Evolutionary conservation across 2,329 filamentous ascomycete species (phyloP), one percentile per base, ranked within the genome.

Genomic region (Scleromitrula shiraiana): DNA sequence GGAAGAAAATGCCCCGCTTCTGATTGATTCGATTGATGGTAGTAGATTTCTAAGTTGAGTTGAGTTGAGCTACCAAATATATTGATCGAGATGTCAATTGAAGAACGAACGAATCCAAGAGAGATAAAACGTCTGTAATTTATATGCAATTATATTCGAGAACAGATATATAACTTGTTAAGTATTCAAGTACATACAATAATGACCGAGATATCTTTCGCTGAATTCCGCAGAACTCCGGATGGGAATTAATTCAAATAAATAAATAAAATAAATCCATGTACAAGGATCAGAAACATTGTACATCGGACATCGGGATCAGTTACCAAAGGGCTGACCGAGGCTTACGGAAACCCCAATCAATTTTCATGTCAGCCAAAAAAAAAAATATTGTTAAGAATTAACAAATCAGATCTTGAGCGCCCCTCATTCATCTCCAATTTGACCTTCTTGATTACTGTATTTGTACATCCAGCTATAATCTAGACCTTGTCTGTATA

Each of bases 341-440:
- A 47, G 48, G 53, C 53, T 55, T 45, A 53, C 41, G 35, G 19
- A 39, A 50, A 43, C 14, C 27, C n/a, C 14, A 46, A 37, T 48
- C 7, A 29, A 49, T 50, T 53, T 46, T 41, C 44, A 38, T 50
- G 53, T 55, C 53, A 55, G 53, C 53, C 51, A 30, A 37, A 33
- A 46, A n/a, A n/a, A n/a, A n/a, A n/a, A n/a, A n/a, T n/a, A n/a
- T n/a, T n/a, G n/a, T n/a, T n/a, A n/a, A 30, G n/a, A 12, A 14
- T 10, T 30, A 30, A 10, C 29, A 30, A 30, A 30, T 30, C 29
- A 30, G n/a, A 30, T 3, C 29, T 30, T 14, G n/a, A n/a, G n/a
- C n/a, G n/a, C n/a, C n/a, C n/a, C 4, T 10, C 10, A 30, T 30
- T 30, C 10, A 5, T 30, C 10, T 12, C 10, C 29, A 30, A n/a